These are phyloP conservation scores for Wickerhamomyces rabaulensis DNA, from an alignment of 805 yeast genomes.

Conservation along the genomic window DNA sequence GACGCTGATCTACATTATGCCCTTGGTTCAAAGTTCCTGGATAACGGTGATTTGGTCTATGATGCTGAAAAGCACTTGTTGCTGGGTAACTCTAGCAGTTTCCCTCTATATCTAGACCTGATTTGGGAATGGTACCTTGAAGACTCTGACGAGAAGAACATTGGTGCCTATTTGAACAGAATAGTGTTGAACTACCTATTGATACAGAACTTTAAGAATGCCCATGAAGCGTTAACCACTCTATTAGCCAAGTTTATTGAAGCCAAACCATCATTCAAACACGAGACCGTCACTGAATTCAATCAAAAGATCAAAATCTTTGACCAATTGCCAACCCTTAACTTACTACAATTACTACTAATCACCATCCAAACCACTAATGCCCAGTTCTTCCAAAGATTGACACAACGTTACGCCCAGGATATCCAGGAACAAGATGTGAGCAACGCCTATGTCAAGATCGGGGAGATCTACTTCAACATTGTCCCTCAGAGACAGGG, in stretches of 20 bases:
- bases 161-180: constrained; percentile 39
- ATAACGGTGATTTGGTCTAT: constrained; percentile 40
- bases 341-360: constrained; percentile 65
- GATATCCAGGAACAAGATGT: constrained; percentile 32
- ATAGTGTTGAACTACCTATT: constrained; percentile 72
- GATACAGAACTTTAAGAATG: constrained; percentile 60
- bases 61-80: constrained; percentile 73
- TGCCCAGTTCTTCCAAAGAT: constrained; percentile 46
- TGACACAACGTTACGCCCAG: constrained; percentile 45
- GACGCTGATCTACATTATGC: constrained; percentile 72
- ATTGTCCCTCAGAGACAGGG: constrained; percentile 46
- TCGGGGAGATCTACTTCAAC: constrained; percentile 62
- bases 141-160: constrained; percentile 22
- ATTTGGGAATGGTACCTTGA: constrained; percentile 41
- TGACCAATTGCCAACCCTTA: constrained; percentile 43
- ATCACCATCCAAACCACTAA: constrained; percentile 51
- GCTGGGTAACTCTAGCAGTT: constrained; percentile 47
- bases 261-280: constrained; percentile 17
- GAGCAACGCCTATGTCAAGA: constrained; percentile 40
- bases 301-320: constrained; percentile 32
- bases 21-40: constrained; percentile 61
- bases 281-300: constrained; percentile 25
- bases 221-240: constrained; percentile 32
- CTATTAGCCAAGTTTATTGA: constrained; percentile 31
- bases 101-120: constrained; percentile 40